Conservation (phyloP, 345 rosid genomes). For the Lepidium didymum region DNA sequence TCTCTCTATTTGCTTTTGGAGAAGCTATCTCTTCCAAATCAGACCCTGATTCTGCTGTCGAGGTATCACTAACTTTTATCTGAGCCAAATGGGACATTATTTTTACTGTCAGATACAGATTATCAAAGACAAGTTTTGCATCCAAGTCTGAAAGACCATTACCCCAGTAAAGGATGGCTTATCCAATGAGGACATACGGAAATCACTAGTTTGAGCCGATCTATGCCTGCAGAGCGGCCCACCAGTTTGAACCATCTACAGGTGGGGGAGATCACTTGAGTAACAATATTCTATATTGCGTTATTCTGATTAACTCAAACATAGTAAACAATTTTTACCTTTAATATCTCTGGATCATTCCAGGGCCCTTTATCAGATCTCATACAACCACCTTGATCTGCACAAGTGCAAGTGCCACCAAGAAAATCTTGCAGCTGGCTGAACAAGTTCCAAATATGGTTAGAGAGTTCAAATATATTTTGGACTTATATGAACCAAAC, state of each 20-base stretch:
- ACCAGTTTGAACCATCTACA: constrained; percentile 69
- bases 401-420: constrained; percentile 86
- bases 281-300: not conserved
- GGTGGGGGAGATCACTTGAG: not conserved
- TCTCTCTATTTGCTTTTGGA: constrained; percentile 45
- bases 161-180: constrained; percentile 52
- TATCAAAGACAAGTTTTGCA: not conserved
- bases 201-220: constrained; percentile 48
- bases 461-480: constrained; percentile 24
- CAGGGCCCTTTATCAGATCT: constrained; percentile 97
- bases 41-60: constrained; percentile 82
- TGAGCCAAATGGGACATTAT: constrained; percentile 24
- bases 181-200: constrained; percentile 37
- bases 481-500: too few relatives aligned
- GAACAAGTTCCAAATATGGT: too few relatives aligned
- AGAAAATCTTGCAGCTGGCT: constrained; percentile 93
- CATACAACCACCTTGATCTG: constrained; percentile 88
- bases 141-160: constrained; percentile 9
- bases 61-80: constrained; percentile 68
- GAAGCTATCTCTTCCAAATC: constrained; percentile 72
- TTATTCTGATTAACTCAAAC: not conserved
- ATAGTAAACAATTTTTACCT: constrained; percentile 34
- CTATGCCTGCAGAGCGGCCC: constrained; percentile 58
- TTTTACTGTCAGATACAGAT: not conserved
- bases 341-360: constrained; percentile 75